Evolutionary conservation across 371 early-diverging fungal species (phyloP), one percentile per base, ranked within the genome.

Genomic region (Mucor indicus): DNA sequence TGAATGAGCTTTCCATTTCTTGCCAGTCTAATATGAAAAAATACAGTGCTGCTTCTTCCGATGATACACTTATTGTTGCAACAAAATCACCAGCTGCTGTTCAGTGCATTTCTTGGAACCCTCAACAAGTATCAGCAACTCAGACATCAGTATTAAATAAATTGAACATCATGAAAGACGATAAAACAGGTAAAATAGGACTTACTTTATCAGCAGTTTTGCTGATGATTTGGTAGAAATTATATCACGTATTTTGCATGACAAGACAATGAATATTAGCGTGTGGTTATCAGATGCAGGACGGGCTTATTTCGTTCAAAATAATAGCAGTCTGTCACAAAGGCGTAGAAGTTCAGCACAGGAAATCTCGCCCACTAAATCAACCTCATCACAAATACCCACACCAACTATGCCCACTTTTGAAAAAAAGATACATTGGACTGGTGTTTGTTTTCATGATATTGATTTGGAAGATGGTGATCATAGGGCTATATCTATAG

Each of bases 41-140:
- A 11, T 33, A 16, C 44, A 76, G 77, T 44, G 71, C 69, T 9
- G 55, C 73, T 21, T 62, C 64, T 1, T 60, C 71, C 2, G 71
- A 72, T 25, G 73, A 76, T 44, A 67, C 64, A 1, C 41, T 76
- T 3, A 66, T 76, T 9, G 56, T 76, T 38, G 70, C 67, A 11
- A 76, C 77, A 12, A 41, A 58, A 31, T 56, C 59, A 38, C 77
- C 77, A 6, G 44, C 67, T 13, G 77, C 73, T 0, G 64, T 76
- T 21, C 77, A 76, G 45, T 62, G 67, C 38, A 67, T 76, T 22
- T 68, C 77, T 4, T 76, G 77, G 77, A 70, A 70, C 20, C 71
- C 77, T 21, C 72, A 70, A 11, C 66, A 72, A 44, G 62, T 56
- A 4, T 65, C 67, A 46, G 47, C 64, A 33, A 65, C 73, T n/a